Percentiles rank a stretch among this genome's conserved stretches.
Evolutionary conservation across 257 asterid species (phyloP).

Genomic region (Nicotiana paniculata): DNA sequence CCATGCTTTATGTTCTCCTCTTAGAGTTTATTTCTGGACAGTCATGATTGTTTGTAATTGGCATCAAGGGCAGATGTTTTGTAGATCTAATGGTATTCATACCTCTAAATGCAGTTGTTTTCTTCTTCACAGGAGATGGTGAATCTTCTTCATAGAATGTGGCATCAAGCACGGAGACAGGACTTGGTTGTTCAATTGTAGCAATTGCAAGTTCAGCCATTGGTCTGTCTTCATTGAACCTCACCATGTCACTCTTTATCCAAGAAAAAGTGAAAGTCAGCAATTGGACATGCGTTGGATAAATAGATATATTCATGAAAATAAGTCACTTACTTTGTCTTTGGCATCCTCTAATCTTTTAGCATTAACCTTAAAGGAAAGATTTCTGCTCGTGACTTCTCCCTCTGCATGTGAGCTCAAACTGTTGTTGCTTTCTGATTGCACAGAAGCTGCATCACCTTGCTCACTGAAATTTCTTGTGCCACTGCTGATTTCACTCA

Average conservation of each 20-base stretch:
- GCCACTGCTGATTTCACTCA: constrained; percentile 39
- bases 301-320: neutral
- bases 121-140: constrained; percentile 86
- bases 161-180: constrained; percentile 83
- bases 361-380: constrained; percentile 26
- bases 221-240: constrained; percentile 33
- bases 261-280: constrained; percentile 12
- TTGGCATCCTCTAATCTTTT: constrained; percentile 32
- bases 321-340: constrained; percentile 24
- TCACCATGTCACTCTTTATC: constrained; percentile 45
- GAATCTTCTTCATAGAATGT: constrained; percentile 69
- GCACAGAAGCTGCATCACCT: constrained; percentile 60
- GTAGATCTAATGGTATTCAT: constrained; percentile 19
- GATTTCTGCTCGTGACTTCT: constrained; percentile 43
- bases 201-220: constrained; percentile 35
- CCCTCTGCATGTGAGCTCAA: constrained; percentile 52
- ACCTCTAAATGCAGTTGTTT: constrained; percentile 72
- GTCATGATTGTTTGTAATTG: neutral
- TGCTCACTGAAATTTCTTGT: constrained; percentile 49
- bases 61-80: neutral
- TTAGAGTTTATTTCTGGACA: neutral
- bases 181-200: constrained; percentile 86
- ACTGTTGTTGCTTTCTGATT: constrained; percentile 72
- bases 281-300: constrained; percentile 9
- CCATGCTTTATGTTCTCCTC: neutral